Evolutionary conservation across 2,329 filamentous ascomycete species (phyloP).

Genomic region (Colletotrichum orchidophilum): DNA sequence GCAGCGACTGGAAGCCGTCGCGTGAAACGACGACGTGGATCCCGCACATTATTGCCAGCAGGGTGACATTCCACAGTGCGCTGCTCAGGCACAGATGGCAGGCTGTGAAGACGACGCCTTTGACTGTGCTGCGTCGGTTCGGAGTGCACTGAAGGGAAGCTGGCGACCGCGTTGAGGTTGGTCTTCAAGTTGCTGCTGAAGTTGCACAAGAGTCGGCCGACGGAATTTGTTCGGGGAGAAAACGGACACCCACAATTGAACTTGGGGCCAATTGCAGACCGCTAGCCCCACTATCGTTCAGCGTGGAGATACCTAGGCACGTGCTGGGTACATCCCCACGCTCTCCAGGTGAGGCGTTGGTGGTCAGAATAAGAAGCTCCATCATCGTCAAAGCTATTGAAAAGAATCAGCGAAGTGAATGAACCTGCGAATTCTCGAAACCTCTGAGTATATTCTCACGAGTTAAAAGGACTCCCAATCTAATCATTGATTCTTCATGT

Average conservation of each 20-base stretch:
- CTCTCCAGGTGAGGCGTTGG: neutral
- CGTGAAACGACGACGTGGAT: constrained; percentile 63
- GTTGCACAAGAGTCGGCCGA: neutral
- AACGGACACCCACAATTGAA: neutral
- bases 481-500: too few relatives aligned
- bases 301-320: too few relatives aligned
- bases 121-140: neutral
- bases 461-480: too few relatives aligned
- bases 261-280: neutral
- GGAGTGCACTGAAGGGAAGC: neutral
- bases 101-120: neutral
- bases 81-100: neutral
- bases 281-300: neutral
- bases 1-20: constrained; percentile 41
- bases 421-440: neutral
- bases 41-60: constrained; percentile 63
- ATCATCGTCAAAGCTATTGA: too few relatives aligned
- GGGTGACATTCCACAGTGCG: too few relatives aligned
- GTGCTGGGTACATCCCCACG: neutral
- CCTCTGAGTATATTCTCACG: too few relatives aligned
- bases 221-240: neutral
- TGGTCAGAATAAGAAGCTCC: too few relatives aligned
- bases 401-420: neutral
- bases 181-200: neutral
- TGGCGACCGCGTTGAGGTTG: neutral